These are phyloP conservation scores for Geum urbanum DNA, from an alignment of 306 rosid species.

Conservation along the genomic window DNA sequence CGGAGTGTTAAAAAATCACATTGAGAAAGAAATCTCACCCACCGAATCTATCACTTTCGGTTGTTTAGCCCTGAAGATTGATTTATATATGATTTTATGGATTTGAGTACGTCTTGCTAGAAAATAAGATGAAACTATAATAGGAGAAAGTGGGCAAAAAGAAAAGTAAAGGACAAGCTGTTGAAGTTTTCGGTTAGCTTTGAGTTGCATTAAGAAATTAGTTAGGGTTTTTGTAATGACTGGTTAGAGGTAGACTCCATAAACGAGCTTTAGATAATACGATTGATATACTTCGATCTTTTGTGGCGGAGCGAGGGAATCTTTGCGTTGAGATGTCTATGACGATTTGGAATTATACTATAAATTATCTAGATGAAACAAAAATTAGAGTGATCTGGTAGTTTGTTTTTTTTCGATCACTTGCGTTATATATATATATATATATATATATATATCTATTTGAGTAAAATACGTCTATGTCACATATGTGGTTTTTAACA, in stretches of 20 bases:
- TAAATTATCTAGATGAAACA: too few relatives aligned
- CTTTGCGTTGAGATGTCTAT: not conserved
- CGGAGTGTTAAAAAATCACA: not conserved
- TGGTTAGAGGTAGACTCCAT: not conserved
- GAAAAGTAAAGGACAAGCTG: not conserved
- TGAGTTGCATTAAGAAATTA: not conserved
- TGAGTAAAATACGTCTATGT: too few relatives aligned
- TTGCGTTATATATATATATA: too few relatives aligned
- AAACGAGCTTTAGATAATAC: not conserved
- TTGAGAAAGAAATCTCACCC: slow-evolving; percentile 26
- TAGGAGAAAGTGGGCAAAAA: not conserved
- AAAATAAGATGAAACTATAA: not conserved
- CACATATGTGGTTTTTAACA: too few relatives aligned
- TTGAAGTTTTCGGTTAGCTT: not conserved
- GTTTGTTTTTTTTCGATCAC: too few relatives aligned
- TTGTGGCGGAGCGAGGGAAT: not conserved
- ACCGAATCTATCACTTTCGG: slow-evolving; percentile 19
- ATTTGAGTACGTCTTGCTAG: not conserved
- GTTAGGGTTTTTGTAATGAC: not conserved
- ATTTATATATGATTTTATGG: not conserved
- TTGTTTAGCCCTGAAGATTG: not conserved
- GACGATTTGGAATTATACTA: too few relatives aligned
- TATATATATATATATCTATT: too few relatives aligned
- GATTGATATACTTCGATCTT: not conserved
- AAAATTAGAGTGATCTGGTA: too few relatives aligned